Base-by-base conservation (phyloP, 2,329 filamentous ascomycete species). In the Colletotrichum zoysiae region DNA sequence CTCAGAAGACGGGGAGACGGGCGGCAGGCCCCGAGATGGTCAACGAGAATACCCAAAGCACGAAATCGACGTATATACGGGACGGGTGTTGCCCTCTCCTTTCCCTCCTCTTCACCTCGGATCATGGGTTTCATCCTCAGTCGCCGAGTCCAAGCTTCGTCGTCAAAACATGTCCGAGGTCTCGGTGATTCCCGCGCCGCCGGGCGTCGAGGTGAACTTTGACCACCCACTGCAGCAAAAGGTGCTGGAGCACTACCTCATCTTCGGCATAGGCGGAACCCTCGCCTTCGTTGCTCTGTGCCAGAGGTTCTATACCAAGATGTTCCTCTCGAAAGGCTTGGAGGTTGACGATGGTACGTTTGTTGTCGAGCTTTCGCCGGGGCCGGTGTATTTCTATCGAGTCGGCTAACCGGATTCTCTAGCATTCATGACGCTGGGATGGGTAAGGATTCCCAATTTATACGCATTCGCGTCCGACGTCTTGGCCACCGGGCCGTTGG, bases 221-320 rank as follows among this genome's bases (percentile, higher is more conserved):
- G 74, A 74, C 9, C 62, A 78, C 53, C 78, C 78, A 0, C 60
- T 69, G 50, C 69, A 67, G n/a, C 74, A 68, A 18, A 65, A 73
- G 16, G 73, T 74, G 23, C 23, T 73, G 12, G 74, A 76, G 53
- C 74, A 77, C 63, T 77, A 77, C 55, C 20, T 74, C 14, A 46
- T 77, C 8, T 75, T 74, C 35, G 76, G 71, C 26, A 60, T 76
- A 23, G 65, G 73, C 12, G 72, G 72, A 1, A 50, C 62, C 0
- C 66, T 78, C 6, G 74, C 76, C 1, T 56, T 73, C 0, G 44
- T 76, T 2, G 62, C 73, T 14, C 12, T 78, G 20, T 3, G 57
- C 6, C 76, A 78, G 51, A 63, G 76, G 14, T 67, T 76, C 1
- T 77, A 77, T 60, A 80, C 79, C 3, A 81, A 80, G 64, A 55